These are phyloP conservation scores for Gossypium thurberi DNA, from an alignment of 345 rosid species.

Conservation along the genomic window DNA sequence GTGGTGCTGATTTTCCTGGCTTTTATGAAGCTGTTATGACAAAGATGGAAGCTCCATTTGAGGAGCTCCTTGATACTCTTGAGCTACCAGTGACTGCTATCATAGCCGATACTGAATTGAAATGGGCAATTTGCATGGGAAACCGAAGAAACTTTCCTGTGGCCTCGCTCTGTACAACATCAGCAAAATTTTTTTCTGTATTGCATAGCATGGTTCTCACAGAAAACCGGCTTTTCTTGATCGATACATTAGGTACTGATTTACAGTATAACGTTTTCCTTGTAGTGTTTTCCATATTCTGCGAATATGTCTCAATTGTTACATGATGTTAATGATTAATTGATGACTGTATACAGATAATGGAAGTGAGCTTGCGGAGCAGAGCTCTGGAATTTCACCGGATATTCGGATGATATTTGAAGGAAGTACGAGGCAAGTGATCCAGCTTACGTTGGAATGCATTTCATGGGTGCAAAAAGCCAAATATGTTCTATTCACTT, in stretches of 20 bases:
- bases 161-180: conserved; percentile 37
- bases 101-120: conserved; percentile 26
- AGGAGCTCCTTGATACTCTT: conserved; percentile 24
- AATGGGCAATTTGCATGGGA: conserved; percentile 28
- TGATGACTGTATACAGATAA: neutral
- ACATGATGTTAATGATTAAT: neutral
- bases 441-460: neutral
- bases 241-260: conserved; percentile 24
- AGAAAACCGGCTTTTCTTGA: conserved; percentile 16
- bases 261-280: neutral
- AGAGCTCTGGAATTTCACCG: conserved; percentile 11
- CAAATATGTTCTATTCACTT: conserved; percentile 20
- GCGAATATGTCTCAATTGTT: neutral
- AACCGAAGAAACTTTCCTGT: conserved; percentile 32
- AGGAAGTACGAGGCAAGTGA: neutral
- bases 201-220: conserved; percentile 10
- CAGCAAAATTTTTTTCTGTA: conserved; percentile 26
- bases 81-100: conserved; percentile 18
- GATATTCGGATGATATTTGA: conserved; percentile 3
- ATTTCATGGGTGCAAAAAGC: conserved; percentile 11
- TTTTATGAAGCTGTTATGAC: conserved; percentile 19
- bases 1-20: conserved; percentile 13
- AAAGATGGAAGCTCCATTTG: conserved; percentile 23
- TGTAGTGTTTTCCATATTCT: neutral
- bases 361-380: neutral